These are phyloP conservation scores for Diaporthe nobilis DNA, from an alignment of 2,329 filamentous ascomycete species.

Conservation along the genomic window DNA sequence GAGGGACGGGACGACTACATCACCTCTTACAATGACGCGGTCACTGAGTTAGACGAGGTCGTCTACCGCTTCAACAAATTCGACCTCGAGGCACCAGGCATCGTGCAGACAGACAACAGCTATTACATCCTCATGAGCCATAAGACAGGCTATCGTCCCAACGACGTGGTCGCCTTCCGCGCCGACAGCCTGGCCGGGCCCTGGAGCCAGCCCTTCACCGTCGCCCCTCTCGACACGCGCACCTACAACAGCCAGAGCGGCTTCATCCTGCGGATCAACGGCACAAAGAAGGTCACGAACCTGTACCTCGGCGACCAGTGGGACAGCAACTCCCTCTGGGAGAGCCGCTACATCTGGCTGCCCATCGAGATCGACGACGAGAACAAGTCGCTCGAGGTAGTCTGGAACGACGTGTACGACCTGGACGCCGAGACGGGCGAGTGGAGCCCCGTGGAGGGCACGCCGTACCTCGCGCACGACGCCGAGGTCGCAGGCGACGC, in stretches of 20 bases:
- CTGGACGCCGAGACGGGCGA: slow-evolving; percentile 66
- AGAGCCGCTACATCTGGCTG: slow-evolving; percentile 70
- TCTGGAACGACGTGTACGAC: slow-evolving; percentile 71
- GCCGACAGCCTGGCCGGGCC: slow-evolving; percentile 64
- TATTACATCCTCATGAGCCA: slow-evolving; percentile 73
- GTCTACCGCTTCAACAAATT: slow-evolving; percentile 72
- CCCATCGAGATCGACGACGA: slow-evolving; percentile 66
- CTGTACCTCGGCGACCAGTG: slow-evolving; percentile 68
- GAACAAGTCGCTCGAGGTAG: slow-evolving; percentile 63
- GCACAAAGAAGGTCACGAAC: slow-evolving; percentile 63
- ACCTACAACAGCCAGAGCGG: slow-evolving; percentile 68
- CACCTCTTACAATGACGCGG: slow-evolving; percentile 63
- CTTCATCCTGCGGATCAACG: slow-evolving; percentile 62
- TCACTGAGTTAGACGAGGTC: slow-evolving; percentile 63
- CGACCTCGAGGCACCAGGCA: slow-evolving; percentile 69
- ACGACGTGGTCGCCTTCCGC: slow-evolving; percentile 70
- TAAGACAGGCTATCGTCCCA: slow-evolving; percentile 71
- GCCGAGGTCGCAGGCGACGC: slow-evolving; percentile 62
- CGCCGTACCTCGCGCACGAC: slow-evolving; percentile 61
- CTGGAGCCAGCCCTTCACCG: slow-evolving; percentile 69
- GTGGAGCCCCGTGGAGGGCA: slow-evolving; percentile 61
- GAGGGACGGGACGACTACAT: slow-evolving; percentile 69
- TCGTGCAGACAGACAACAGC: slow-evolving; percentile 68
- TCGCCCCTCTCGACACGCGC: slow-evolving; percentile 64
- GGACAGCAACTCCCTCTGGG: slow-evolving; percentile 70